Percentiles rank a stretch among this genome's conserved stretches.
phyloP scores from a whole-genome alignment of 768 basidiomycete genomes.

The Naganishia friedmannii region DNA sequence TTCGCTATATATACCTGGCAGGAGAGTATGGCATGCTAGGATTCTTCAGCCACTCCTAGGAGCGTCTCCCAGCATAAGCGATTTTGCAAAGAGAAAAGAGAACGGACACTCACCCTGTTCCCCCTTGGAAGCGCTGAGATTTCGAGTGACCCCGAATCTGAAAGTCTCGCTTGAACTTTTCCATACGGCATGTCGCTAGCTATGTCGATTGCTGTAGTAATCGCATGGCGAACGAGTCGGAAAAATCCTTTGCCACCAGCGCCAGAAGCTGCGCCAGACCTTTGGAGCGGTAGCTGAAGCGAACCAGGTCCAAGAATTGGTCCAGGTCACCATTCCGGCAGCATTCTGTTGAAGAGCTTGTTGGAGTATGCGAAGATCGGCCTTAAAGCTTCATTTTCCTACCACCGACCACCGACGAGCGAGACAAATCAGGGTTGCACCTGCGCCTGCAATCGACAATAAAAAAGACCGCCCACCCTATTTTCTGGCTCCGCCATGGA shows the following conservation, averaged over 20 bases:
- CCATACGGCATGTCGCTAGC: neutral
- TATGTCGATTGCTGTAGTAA: neutral
- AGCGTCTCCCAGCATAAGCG: neutral
- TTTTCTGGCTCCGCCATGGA: neutral
- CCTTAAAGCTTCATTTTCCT: neutral
- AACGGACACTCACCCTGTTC: neutral
- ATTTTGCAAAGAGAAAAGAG: neutral
- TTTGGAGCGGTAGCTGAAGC: too few species aligned
- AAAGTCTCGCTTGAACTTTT: neutral
- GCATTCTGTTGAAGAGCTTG: neutral
- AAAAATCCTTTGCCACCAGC: neutral
- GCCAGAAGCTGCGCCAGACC: too few species aligned
- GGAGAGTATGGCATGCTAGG: neutral
- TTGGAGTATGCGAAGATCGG: neutral
- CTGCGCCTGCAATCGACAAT: neutral
- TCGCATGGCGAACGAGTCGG: neutral
- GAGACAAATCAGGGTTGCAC: neutral
- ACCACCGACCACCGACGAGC: neutral
- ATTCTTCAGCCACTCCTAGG: neutral
- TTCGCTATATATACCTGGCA: constrained; percentile 13
- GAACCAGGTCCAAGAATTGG: neutral
- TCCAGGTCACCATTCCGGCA: neutral
- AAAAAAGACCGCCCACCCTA: neutral
- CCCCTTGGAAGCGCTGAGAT: neutral
- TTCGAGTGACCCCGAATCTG: neutral